These are phyloP conservation scores for Daldinia bambusicola DNA, from an alignment of 495 filamentous ascomycete genomes.

Conservation along the genomic window DNA sequence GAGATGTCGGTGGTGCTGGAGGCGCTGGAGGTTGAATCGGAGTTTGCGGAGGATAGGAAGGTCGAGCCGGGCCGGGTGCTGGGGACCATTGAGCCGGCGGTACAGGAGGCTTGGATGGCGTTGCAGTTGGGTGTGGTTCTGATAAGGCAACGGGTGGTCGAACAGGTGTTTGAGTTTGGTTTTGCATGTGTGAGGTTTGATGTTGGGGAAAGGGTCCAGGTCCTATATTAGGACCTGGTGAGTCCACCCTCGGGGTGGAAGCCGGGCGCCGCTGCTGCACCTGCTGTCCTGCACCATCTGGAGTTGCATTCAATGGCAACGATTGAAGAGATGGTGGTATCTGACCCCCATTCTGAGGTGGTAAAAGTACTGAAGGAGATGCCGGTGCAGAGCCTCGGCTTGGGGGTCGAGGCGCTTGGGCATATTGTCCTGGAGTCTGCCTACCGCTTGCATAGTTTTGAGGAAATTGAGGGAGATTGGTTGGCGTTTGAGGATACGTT, in stretches of 20 bases:
- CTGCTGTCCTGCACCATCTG: slow-evolving; percentile 47
- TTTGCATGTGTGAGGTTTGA: slow-evolving; percentile 36
- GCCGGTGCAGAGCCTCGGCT: slow-evolving; percentile 34
- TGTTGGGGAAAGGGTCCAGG: slow-evolving; percentile 30
- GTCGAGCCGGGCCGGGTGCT: slow-evolving; percentile 26
- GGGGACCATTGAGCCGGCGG: slow-evolving; percentile 39
- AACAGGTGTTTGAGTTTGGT: slow-evolving; percentile 43
- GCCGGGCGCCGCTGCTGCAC: slow-evolving; percentile 38
- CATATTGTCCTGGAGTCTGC: slow-evolving; percentile 36
- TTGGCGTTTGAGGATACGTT: slow-evolving; percentile 42
- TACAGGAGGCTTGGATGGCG: slow-evolving; percentile 37
- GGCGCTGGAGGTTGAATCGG: slow-evolving; percentile 32
- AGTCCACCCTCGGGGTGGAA: slow-evolving; percentile 34
- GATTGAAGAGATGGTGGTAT: slow-evolving; percentile 52
- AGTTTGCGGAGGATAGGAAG: slow-evolving; percentile 44
- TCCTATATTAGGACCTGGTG: slow-evolving; percentile 35
- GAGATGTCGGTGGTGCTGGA: slow-evolving; percentile 44
- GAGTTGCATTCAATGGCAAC: slow-evolving; percentile 45
- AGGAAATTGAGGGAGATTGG: slow-evolving; percentile 36
- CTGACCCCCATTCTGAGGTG: slow-evolving; percentile 53
- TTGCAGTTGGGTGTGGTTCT: slow-evolving; percentile 33
- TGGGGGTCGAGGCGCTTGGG: slow-evolving; percentile 31
- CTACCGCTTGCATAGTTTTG: slow-evolving; percentile 38
- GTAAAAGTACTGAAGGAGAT: slow-evolving; percentile 48
- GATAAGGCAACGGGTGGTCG: slow-evolving; percentile 44